Conservation (phyloP, 2,329 filamentous ascomycete genomes). For the Colletotrichum sp. region DNA sequence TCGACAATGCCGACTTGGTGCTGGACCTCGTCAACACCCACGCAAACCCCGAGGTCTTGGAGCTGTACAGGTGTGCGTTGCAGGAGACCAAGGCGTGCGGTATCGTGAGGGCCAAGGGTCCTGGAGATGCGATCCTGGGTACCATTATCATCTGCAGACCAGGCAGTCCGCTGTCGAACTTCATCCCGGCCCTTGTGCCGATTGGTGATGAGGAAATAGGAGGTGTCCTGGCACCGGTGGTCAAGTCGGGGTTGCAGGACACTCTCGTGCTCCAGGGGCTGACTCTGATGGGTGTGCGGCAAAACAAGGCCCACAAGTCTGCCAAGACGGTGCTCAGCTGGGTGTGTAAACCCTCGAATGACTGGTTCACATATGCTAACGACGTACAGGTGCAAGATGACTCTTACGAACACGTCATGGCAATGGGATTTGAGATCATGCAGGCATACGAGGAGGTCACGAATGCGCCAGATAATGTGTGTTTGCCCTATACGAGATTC, state of each 20-base stretch:
- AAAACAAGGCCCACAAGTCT: conserved; percentile 80
- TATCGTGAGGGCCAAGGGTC: conserved; percentile 80
- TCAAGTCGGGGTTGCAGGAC: conserved; percentile 72
- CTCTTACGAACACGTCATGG: conserved; percentile 73
- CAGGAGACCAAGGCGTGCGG: conserved; percentile 75
- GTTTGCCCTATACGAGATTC: conserved; percentile 23
- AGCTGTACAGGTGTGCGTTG: conserved; percentile 80
- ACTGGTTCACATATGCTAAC: conserved; percentile 15
- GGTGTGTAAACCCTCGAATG: conserved; percentile 56
- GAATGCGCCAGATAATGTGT: conserved; percentile 61
- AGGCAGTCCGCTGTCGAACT: conserved; percentile 70
- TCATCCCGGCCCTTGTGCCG: conserved; percentile 72
- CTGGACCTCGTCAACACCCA: conserved; percentile 76
- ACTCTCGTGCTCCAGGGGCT: conserved; percentile 77
- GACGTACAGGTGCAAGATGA: conserved; percentile 68
- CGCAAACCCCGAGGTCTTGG: conserved; percentile 77
- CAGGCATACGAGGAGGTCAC: conserved; percentile 85
- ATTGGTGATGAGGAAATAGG: conserved; percentile 63
- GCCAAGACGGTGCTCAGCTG: conserved; percentile 78
- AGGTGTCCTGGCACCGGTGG: conserved; percentile 81
- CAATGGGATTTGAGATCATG: conserved; percentile 81
- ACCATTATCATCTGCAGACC: conserved; percentile 81
- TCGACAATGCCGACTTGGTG: conserved; percentile 76
- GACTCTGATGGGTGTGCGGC: conserved; percentile 79
- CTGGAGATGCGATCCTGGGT: conserved; percentile 72